Percentiles rank a stretch among this genome's conserved stretches.
phyloP scores from a whole-genome alignment of 345 rosid genomes.

The Jatropha curcas region DNA sequence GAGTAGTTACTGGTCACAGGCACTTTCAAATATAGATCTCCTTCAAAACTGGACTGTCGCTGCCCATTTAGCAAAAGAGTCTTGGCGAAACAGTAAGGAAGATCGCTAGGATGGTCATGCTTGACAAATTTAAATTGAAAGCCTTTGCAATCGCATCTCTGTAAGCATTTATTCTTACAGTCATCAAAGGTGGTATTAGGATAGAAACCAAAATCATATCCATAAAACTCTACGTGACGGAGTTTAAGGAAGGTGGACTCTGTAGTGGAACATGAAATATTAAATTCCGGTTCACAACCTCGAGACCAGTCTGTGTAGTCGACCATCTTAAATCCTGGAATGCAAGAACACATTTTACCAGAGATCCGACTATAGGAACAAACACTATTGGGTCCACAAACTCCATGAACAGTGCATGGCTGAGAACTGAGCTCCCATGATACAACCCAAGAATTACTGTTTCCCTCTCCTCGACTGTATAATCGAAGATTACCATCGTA shows the following conservation, averaged over 20 bases:
- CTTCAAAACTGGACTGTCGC: not conserved
- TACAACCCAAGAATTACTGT: slow-evolving; percentile 28
- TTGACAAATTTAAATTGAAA: not conserved
- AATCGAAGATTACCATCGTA: slow-evolving; percentile 39
- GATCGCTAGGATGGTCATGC: not conserved
- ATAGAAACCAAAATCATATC: slow-evolving; percentile 7
- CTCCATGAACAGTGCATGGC: slow-evolving; percentile 31
- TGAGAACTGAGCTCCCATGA: slow-evolving; percentile 24
- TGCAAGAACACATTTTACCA: slow-evolving; percentile 40
- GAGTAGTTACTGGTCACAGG: not conserved
- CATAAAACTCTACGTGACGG: slow-evolving; percentile 12
- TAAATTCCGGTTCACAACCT: slow-evolving; percentile 35
- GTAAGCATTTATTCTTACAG: slow-evolving; percentile 9
- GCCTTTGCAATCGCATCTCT: slow-evolving; percentile 13
- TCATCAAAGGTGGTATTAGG: slow-evolving; percentile 1
- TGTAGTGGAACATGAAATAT: slow-evolving; percentile 1
- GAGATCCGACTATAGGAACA: slow-evolving; percentile 21
- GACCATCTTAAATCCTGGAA: slow-evolving; percentile 28
- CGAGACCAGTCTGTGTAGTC: slow-evolving; percentile 31
- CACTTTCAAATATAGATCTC: slow-evolving; percentile 14
- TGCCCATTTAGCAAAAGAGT: slow-evolving; percentile 1
- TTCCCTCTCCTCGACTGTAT: slow-evolving; percentile 26
- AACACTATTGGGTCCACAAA: slow-evolving; percentile 37
- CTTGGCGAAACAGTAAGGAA: slow-evolving; percentile 16
- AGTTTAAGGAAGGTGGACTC: slow-evolving; percentile 24